Percentiles rank a stretch among this genome's conserved stretches.
Conservation (phyloP, 768 basidiomycete genomes). For the Tylopilus subfusipes region DNA sequence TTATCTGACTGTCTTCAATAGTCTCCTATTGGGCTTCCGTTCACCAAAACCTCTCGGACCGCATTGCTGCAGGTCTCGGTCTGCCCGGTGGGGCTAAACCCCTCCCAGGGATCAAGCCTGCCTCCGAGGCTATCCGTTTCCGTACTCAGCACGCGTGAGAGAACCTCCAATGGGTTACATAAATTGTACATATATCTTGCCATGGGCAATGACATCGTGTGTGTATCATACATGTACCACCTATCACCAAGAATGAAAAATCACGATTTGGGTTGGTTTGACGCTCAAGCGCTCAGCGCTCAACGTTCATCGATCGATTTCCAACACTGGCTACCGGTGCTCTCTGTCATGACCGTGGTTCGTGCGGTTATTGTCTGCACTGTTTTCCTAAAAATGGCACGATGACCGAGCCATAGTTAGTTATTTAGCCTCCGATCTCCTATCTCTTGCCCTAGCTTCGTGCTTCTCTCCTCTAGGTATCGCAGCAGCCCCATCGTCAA, state of each 20-base stretch:
- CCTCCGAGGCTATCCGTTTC: slow-evolving; percentile 54
- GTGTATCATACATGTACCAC: slow-evolving; percentile 4
- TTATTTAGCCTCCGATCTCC: too few species aligned
- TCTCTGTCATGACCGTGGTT: too few species aligned
- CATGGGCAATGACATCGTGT: not conserved
- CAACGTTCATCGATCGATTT: not conserved
- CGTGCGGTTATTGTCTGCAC: too few species aligned
- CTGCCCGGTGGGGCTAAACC: slow-evolving; percentile 50
- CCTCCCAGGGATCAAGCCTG: slow-evolving; percentile 53
- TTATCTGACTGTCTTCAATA: slow-evolving; percentile 24
- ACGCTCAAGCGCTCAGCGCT: too few species aligned
- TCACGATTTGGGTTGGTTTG: too few species aligned
- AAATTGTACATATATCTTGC: not conserved
- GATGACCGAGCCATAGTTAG: too few species aligned
- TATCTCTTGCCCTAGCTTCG: too few species aligned
- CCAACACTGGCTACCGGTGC: not conserved
- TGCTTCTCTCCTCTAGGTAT: too few species aligned
- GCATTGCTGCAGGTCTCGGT: slow-evolving; percentile 74
- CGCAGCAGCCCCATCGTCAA: too few species aligned
- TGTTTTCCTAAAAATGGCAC: too few species aligned
- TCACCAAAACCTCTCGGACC: slow-evolving; percentile 67
- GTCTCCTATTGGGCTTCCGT: slow-evolving; percentile 81
- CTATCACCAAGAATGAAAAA: not conserved
- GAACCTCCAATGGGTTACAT: not conserved
- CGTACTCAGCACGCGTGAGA: slow-evolving; percentile 23